phyloP scores from a whole-genome alignment of 768 basidiomycete species.

The Termitomyces sp. region DNA sequence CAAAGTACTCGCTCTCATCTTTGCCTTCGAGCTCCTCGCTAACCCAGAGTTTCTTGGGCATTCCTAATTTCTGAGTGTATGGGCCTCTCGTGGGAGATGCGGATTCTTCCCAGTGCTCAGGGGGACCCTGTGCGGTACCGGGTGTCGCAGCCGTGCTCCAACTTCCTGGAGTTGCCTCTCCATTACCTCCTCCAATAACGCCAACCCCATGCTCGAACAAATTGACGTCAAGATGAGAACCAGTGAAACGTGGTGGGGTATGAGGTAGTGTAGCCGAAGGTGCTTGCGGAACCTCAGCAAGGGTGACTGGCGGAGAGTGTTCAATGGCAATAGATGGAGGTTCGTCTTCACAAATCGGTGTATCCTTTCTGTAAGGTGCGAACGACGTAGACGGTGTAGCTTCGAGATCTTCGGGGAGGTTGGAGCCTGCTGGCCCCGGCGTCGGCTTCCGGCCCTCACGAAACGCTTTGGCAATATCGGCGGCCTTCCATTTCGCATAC shows the following conservation, averaged over 20 bases:
- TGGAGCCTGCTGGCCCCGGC: constrained; percentile 67
- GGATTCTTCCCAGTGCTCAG: constrained; percentile 11
- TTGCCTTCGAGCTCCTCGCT: constrained; percentile 36
- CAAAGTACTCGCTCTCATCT: constrained; percentile 4
- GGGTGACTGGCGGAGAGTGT: constrained; percentile 24
- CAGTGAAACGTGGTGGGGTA: constrained; percentile 13
- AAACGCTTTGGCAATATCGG: constrained; percentile 89
- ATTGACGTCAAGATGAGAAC: constrained; percentile 10
- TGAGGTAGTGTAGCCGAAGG: not conserved
- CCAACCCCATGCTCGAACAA: constrained; percentile 12
- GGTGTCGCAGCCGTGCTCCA: constrained; percentile 82
- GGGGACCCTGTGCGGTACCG: constrained; percentile 32
- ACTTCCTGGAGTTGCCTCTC: constrained; percentile 43
- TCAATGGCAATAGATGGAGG: constrained; percentile 20
- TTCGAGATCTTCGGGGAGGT: constrained; percentile 19
- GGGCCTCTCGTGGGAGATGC: constrained; percentile 11
- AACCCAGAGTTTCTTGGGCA: constrained; percentile 27
- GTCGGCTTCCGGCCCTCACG: constrained; percentile 86
- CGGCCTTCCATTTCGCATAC: constrained; percentile 97
- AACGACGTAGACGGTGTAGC: constrained; percentile 7
- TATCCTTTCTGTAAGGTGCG: constrained; percentile 1
- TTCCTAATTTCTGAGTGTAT: constrained; percentile 3
- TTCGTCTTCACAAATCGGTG: constrained; percentile 10
- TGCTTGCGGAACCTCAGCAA: not conserved
- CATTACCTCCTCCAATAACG: constrained; percentile 4